phyloP scores from a whole-genome alignment of 352 stramenopile species.

The Globisporangium nagaii region DNA sequence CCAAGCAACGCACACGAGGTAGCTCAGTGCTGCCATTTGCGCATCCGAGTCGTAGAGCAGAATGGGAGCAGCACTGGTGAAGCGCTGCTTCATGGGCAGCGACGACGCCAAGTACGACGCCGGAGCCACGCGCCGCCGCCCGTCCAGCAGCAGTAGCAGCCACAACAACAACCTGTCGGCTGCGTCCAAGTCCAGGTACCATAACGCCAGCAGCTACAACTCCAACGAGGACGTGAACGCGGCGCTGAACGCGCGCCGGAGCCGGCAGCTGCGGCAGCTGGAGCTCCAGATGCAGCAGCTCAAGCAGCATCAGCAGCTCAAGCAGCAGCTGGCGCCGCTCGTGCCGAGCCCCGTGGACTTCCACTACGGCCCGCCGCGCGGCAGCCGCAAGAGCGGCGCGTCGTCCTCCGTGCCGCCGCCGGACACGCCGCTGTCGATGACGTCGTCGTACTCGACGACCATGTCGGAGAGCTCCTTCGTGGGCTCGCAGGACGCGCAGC shows the following conservation, averaged over 20 bases:
- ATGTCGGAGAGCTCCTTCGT: constrained; percentile 48
- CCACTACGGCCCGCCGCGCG: background rate
- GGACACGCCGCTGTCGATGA: constrained; percentile 7
- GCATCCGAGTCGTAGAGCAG: too few species aligned
- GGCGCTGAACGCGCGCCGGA: constrained; percentile 4
- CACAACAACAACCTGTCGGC: background rate
- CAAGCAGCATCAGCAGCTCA: background rate
- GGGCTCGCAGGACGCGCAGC: constrained; percentile 8
- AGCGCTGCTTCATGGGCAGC: constrained; percentile 23
- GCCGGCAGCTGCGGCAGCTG: constrained; percentile 8
- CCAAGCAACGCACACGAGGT: background rate
- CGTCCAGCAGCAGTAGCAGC: background rate
- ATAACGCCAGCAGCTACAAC: too few species aligned
- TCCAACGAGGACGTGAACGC: background rate
- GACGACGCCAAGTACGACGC: background rate
- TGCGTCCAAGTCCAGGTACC: too few species aligned
- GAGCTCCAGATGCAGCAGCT: constrained; percentile 13
- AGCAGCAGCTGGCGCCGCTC: constrained; percentile 1
- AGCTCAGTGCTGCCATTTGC: too few species aligned
- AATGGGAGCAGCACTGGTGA: constrained; percentile 34
- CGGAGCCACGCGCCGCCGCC: background rate
- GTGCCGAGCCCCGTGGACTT: constrained; percentile 2
- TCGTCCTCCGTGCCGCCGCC: background rate
- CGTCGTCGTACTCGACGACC: constrained; percentile 17
- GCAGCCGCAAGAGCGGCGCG: background rate